A percentile compares a stretch with the other conserved stretches of the same genome.
Conservation (phyloP, 495 filamentous ascomycete species). For the Parathielavia hyrcaniae region DNA sequence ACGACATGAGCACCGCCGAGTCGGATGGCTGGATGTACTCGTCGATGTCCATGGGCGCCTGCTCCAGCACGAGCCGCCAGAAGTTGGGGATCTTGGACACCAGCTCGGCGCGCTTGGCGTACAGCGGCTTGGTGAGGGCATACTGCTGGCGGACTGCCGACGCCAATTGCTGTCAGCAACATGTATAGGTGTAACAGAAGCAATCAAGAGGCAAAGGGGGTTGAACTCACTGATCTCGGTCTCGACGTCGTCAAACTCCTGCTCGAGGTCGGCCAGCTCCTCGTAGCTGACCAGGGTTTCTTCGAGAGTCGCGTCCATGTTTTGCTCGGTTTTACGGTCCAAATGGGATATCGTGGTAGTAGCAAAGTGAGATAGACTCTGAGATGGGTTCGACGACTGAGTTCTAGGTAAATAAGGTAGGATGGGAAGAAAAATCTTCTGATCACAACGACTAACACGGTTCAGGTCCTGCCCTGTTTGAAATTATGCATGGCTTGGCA, state of each 20-base stretch:
- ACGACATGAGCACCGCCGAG: slow-evolving; percentile 56
- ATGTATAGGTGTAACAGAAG: neutral
- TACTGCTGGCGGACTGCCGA: slow-evolving; percentile 53
- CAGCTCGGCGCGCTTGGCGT: slow-evolving; percentile 61
- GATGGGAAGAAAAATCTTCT: slow-evolving; percentile 9
- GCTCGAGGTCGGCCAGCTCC: slow-evolving; percentile 58
- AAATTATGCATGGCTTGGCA: slow-evolving; percentile 16
- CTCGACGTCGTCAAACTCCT: slow-evolving; percentile 64
- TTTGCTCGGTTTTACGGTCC: neutral
- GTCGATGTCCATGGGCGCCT: slow-evolving; percentile 75
- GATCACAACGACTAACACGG: slow-evolving; percentile 13
- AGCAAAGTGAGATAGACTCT: neutral
- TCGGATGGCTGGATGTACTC: slow-evolving; percentile 76
- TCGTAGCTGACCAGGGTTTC: slow-evolving; percentile 45
- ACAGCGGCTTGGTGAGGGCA: slow-evolving; percentile 52
- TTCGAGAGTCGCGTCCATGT: slow-evolving; percentile 41
- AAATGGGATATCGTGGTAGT: neutral
- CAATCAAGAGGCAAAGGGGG: neutral
- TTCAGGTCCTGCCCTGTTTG: neutral
- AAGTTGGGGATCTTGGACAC: slow-evolving; percentile 69
- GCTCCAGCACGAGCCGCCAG: slow-evolving; percentile 82
- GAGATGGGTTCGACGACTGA: neutral
- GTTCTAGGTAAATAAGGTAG: slow-evolving; percentile 1
- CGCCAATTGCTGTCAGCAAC: neutral
- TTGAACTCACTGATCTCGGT: slow-evolving; percentile 57